Base-by-base conservation (phyloP, 768 basidiomycete genomes). In the Russula brevipes region DNA sequence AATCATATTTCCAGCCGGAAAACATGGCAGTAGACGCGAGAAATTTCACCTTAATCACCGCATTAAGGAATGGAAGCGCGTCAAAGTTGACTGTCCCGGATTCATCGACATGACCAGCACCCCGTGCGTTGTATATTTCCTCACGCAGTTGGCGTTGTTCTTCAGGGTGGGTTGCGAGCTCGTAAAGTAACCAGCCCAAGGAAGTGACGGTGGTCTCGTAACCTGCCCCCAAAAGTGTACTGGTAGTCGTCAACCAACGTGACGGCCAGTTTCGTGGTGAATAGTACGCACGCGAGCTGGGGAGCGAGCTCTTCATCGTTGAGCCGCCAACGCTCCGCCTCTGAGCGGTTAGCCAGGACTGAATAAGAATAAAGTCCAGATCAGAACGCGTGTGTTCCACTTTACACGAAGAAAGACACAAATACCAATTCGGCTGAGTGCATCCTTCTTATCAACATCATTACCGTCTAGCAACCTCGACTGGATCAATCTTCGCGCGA, bases 1-100 rank as follows among this genome's bases (percentile, higher is more conserved):
- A 19, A 36, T 56, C 41, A 11, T 35, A 33, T 16, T 4, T 57
- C 17, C 55, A 35, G 45, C 17, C 51, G 11, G 33, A 44, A 30
- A 10, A 19, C 2, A 4, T 11, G 19, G 60, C 58, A 39, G 11
- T 19, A 47, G 30, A 55, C 12, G 19, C 4, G 38, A 16, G n/a
- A 16, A 42, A 62, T 60, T 54, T 16, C 30, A 68, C 70, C 44
- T 69, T 67, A 2, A 61, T 45, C 39, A 61, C 63, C 10, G 60
- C 70, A 65, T 50, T 63, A 57, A 55, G 44, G 3, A 46, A 60
- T 30, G 31, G 65, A 42, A 57, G 59, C 57, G 17, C 35, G 51
- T 33, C 55, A 16, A 64, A 35, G 50, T 60, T 46, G 42, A 49
- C 42, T 10, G 30, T 49, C 14, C 38, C 58, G 9, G 47, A 17